These are phyloP conservation scores for Fragilariopsis cylindrus DNA, from an alignment of 108 stramenopile species.

Conservation along the genomic window DNA sequence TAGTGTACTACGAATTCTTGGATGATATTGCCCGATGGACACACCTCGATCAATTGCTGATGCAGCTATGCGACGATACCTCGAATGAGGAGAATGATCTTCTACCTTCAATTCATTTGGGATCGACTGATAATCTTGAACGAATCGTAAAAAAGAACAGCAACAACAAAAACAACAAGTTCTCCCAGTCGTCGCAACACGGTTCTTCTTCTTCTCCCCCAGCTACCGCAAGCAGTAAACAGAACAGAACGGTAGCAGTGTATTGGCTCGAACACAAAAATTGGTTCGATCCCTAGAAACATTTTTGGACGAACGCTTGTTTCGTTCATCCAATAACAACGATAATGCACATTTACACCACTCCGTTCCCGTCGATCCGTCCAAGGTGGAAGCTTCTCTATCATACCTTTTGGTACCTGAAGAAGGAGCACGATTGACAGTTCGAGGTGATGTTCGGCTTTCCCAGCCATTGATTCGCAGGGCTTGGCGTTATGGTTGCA, in stretches of 20 bases:
- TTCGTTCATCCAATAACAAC: neutral
- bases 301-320: slow-evolving; percentile 22
- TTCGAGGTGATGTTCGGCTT: slow-evolving; percentile 38
- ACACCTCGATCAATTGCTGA: slow-evolving; percentile 64
- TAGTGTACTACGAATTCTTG: slow-evolving; percentile 55
- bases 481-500: slow-evolving; percentile 37
- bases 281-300: slow-evolving; percentile 5
- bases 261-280: slow-evolving; percentile 2
- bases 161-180: neutral
- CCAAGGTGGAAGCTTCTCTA: slow-evolving; percentile 20
- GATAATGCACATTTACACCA: slow-evolving; percentile 23
- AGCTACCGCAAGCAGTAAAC: no score
- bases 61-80: slow-evolving; percentile 23
- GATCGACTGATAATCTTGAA: neutral
- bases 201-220: neutral
- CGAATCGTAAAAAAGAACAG: neutral
- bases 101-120: neutral
- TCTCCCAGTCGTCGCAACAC: neutral
- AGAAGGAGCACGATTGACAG: slow-evolving; percentile 22
- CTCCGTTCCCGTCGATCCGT: slow-evolving; percentile 18
- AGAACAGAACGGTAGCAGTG: neutral
- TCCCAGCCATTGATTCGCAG: slow-evolving; percentile 25
- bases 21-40: slow-evolving; percentile 62
- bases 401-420: slow-evolving; percentile 18
- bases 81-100: neutral